Percentiles rank a stretch among this genome's conserved stretches.
Conservation (phyloP, 306 rosid genomes). For the Prunus salicina region DNA sequence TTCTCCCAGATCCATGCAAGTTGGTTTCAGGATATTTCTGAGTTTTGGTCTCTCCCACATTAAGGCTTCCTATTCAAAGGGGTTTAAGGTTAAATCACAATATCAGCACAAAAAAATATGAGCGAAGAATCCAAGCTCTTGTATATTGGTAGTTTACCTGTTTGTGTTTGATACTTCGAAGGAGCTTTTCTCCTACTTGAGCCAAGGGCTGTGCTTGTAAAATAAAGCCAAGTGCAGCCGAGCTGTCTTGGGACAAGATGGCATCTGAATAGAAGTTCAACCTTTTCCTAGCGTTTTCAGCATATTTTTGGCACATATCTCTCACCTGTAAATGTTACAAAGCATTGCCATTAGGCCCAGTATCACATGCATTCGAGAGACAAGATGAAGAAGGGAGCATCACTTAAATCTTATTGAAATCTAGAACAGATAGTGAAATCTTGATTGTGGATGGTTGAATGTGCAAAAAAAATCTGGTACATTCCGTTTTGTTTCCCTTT, state of each 20-base stretch:
- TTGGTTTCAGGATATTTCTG: conserved; percentile 16
- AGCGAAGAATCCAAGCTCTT: not conserved
- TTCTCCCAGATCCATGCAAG: conserved; percentile 29
- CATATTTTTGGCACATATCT: conserved; percentile 38
- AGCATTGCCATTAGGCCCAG: not conserved
- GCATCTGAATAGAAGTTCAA: conserved; percentile 40
- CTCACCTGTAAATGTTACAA: conserved; percentile 40
- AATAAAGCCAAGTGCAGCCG: conserved; percentile 29
- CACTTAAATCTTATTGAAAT: too few relatives aligned
- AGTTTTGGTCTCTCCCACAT: conserved; percentile 60
- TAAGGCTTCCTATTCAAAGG: conserved; percentile 51
- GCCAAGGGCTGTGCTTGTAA: conserved; percentile 49
- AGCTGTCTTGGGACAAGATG: conserved; percentile 35
- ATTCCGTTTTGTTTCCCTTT: too few relatives aligned
- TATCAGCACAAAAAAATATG: not conserved
- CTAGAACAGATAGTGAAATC: too few relatives aligned
- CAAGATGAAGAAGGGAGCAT: not conserved
- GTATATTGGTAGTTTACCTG: conserved; percentile 35
- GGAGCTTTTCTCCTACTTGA: conserved; percentile 46
- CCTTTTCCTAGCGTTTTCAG: conserved; percentile 47
- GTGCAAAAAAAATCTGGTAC: too few relatives aligned
- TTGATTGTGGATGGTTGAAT: too few relatives aligned
- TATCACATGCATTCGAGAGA: not conserved
- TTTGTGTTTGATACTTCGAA: conserved; percentile 30
- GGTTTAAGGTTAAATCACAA: not conserved